Conservation (phyloP, 768 basidiomycete species). For the Austroboletus eburneus region DNA sequence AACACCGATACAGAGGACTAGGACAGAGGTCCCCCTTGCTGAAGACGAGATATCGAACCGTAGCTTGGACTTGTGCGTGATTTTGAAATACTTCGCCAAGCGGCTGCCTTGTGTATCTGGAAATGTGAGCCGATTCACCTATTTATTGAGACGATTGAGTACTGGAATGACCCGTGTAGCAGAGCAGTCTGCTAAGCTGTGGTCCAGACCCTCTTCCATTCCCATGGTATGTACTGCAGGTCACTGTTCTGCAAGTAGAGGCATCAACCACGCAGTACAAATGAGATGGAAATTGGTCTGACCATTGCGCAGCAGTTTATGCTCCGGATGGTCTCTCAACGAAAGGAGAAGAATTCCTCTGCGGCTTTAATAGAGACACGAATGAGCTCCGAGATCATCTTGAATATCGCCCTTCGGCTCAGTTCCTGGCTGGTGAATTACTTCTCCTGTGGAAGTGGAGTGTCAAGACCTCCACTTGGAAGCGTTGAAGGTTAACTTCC, state of each 20-base stretch:
- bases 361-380: slow-evolving; percentile 5
- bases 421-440: background rate
- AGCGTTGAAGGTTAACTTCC: background rate
- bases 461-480: background rate
- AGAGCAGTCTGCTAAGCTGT: slow-evolving; percentile 13
- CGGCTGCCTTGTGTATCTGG: background rate
- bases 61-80: too few relatives aligned
- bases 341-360: background rate
- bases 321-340: slow-evolving; percentile 7
- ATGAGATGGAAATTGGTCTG: slow-evolving; percentile 27
- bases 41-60: too few relatives aligned
- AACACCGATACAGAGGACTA: background rate
- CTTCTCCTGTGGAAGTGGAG: background rate
- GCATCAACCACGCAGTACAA: slow-evolving; percentile 23
- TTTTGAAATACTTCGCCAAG: too few relatives aligned
- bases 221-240: slow-evolving; percentile 43
- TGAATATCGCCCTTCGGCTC: slow-evolving; percentile 1
- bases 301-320: slow-evolving; percentile 23
- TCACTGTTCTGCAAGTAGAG: slow-evolving; percentile 28
- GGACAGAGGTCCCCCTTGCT: too few relatives aligned
- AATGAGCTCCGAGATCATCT: background rate
- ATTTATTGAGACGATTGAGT: background rate
- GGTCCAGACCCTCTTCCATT: slow-evolving; percentile 42
- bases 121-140: slow-evolving; percentile 1
- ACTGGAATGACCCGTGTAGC: background rate